These are phyloP conservation scores for Amphibolis antarctica DNA, from an alignment of 106 monocot genomes.

Conservation along the genomic window DNA sequence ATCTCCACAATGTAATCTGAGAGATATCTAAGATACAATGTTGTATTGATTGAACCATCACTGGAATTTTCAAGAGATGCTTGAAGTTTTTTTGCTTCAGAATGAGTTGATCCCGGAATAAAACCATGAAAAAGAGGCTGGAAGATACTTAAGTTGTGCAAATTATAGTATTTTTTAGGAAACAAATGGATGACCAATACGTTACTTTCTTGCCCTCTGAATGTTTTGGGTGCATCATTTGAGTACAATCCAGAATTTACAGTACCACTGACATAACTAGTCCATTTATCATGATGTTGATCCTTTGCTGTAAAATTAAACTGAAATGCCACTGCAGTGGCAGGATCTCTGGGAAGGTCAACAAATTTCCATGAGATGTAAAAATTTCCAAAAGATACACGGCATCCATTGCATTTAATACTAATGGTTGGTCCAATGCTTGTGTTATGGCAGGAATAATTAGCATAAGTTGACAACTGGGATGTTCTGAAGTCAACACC, in stretches of 20 bases:
- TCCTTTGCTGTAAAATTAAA: slow-evolving; percentile 69
- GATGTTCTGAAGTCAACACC: slow-evolving; percentile 55
- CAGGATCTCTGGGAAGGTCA: slow-evolving; percentile 70
- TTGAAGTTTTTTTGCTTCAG: slow-evolving; percentile 37
- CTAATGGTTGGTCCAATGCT: slow-evolving; percentile 59
- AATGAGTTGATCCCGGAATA: slow-evolving; percentile 60
- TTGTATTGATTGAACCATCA: slow-evolving; percentile 66
- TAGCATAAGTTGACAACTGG: slow-evolving; percentile 35
- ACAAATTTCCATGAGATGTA: slow-evolving; percentile 90
- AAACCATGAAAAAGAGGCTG: slow-evolving; percentile 85
- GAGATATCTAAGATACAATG: slow-evolving; percentile 63
- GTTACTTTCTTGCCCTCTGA: slow-evolving; percentile 66
- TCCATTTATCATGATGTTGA: slow-evolving; percentile 40
- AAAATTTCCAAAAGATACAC: slow-evolving; percentile 47
- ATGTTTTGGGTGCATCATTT: slow-evolving; percentile 45
- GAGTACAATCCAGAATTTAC: slow-evolving; percentile 32
- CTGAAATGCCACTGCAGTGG: slow-evolving; percentile 73
- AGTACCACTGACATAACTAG: slow-evolving; percentile 67
- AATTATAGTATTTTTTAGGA: slow-evolving; percentile 49
- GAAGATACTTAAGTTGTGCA: slow-evolving; percentile 49
- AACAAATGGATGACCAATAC: slow-evolving; percentile 78
- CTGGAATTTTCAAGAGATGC: slow-evolving; percentile 55
- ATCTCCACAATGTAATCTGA: slow-evolving; percentile 92
- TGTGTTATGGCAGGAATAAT: slow-evolving; percentile 64
- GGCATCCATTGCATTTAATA: slow-evolving; percentile 60